phyloP scores from a whole-genome alignment of 2,329 filamentous ascomycete genomes.

The Coniochaeta sp. region DNA sequence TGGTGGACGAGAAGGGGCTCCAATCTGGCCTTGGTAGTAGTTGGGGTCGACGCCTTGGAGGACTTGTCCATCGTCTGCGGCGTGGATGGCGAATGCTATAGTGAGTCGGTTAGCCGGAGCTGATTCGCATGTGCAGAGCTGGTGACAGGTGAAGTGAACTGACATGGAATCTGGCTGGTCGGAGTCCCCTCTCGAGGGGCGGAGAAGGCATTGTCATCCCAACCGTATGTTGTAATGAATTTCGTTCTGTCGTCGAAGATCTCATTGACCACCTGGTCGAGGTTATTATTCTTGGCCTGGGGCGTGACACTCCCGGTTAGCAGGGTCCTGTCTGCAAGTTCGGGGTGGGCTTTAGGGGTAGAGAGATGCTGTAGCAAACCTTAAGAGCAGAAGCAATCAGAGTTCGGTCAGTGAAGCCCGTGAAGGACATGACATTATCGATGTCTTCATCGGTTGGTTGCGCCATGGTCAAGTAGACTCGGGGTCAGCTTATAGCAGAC shows the following conservation, averaged over 20 bases:
- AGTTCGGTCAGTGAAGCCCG: background rate
- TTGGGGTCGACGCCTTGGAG: slow-evolving; percentile 36
- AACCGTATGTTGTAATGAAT: background rate
- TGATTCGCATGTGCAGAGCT: too few species aligned
- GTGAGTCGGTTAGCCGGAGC: background rate
- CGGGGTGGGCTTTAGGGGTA: too few species aligned
- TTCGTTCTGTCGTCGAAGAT: background rate
- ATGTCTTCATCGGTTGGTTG: background rate
- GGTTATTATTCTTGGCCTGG: background rate
- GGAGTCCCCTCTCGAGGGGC: background rate
- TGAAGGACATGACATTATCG: background rate
- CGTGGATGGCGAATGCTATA: slow-evolving; percentile 50
- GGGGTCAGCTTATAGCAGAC: background rate
- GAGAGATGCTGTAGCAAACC: background rate
- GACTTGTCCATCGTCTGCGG: slow-evolving; percentile 34
- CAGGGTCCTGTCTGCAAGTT: background rate
- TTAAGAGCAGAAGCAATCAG: background rate
- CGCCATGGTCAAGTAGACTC: background rate
- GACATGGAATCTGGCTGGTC: background rate
- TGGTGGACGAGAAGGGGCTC: slow-evolving; percentile 53
- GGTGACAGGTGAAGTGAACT: background rate
- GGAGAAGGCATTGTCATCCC: background rate
- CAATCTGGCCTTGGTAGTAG: slow-evolving; percentile 31
- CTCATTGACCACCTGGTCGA: background rate
- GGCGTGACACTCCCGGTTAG: background rate